Percentiles rank a stretch among this genome's conserved stretches.
Evolutionary conservation across 768 basidiomycete genomes (phyloP).

Genomic region (Mycena polygramma): DNA sequence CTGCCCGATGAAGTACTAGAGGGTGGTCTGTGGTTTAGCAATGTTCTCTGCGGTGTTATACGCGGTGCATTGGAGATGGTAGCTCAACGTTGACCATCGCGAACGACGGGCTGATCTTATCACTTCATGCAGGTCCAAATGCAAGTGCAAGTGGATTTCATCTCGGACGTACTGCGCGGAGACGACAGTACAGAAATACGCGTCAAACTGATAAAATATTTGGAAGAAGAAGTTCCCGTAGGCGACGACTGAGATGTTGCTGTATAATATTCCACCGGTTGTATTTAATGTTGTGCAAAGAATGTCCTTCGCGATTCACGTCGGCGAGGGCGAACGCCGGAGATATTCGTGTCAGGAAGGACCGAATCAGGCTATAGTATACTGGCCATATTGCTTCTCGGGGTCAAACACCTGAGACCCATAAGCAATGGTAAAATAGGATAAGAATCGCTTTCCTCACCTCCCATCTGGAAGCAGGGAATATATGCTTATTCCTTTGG

Average conservation of each 20-base stretch:
- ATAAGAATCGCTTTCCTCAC: conserved; percentile 53
- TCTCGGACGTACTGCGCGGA: conserved; percentile 92
- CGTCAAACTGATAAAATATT: conserved; percentile 89
- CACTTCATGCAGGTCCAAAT: conserved; percentile 83
- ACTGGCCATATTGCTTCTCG: conserved; percentile 93
- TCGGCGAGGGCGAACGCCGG: too few relatives aligned
- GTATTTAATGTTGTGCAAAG: conserved; percentile 16
- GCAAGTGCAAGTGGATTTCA: conserved; percentile 91
- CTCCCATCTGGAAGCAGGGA: conserved; percentile 98
- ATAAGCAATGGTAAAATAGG: conserved; percentile 5
- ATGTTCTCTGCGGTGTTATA: conserved; percentile 94
- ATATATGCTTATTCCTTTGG: conserved; percentile 96
- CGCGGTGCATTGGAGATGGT: conserved; percentile 98
- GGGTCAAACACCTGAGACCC: conserved; percentile 85
- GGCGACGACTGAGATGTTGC: conserved; percentile 94
- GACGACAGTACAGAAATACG: conserved; percentile 96
- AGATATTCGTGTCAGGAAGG: too few relatives aligned
- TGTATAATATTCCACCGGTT: conserved; percentile 25
- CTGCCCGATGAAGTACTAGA: conserved; percentile 93
- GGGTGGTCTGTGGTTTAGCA: conserved; percentile 96
- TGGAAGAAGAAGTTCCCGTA: conserved; percentile 96
- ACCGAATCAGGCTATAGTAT: conserved; percentile 71
- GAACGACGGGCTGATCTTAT: conserved; percentile 28
- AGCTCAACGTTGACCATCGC: conserved; percentile 39
- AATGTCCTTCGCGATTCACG: background rate